These are phyloP conservation scores for Bretschneidera sinensis DNA, from an alignment of 345 rosid species.

Conservation along the genomic window DNA sequence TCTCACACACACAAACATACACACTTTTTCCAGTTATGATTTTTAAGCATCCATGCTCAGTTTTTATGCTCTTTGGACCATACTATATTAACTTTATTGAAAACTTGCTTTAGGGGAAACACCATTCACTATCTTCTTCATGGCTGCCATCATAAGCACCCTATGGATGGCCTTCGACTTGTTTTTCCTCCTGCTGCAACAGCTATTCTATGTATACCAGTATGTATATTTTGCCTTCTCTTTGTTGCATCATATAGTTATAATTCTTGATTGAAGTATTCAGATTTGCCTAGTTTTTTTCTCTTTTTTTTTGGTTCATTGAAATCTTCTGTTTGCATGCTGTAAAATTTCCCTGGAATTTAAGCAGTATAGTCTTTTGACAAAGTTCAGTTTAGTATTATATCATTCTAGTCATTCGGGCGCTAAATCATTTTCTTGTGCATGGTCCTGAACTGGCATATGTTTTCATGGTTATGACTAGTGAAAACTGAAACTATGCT, in stretches of 20 bases:
- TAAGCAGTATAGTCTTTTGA: not conserved
- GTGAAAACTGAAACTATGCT: too few relatives aligned
- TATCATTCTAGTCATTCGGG: not conserved
- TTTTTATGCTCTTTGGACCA: not conserved
- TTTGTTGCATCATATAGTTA: not conserved
- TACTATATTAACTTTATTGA: not conserved
- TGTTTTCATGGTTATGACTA: too few relatives aligned
- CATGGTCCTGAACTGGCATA: not conserved
- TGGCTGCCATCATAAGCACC: slow-evolving; percentile 92
- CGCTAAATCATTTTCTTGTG: not conserved
- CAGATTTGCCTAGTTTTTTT: not conserved
- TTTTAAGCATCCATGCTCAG: not conserved
- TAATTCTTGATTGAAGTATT: not conserved
- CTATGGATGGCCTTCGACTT: slow-evolving; percentile 80
- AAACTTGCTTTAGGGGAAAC: slow-evolving; percentile 49
- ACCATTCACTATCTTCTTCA: slow-evolving; percentile 78
- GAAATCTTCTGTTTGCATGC: not conserved
- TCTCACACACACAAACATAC: not conserved
- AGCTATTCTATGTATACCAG: slow-evolving; percentile 60
- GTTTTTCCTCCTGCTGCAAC: slow-evolving; percentile 85
- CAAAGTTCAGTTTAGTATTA: not conserved
- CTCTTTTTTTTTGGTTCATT: not conserved
- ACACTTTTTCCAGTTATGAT: not conserved
- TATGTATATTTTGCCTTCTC: slow-evolving; percentile 30
- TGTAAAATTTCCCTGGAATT: not conserved